Conservation (phyloP, 345 rosid genomes). For the Kandelia obovata region DNA sequence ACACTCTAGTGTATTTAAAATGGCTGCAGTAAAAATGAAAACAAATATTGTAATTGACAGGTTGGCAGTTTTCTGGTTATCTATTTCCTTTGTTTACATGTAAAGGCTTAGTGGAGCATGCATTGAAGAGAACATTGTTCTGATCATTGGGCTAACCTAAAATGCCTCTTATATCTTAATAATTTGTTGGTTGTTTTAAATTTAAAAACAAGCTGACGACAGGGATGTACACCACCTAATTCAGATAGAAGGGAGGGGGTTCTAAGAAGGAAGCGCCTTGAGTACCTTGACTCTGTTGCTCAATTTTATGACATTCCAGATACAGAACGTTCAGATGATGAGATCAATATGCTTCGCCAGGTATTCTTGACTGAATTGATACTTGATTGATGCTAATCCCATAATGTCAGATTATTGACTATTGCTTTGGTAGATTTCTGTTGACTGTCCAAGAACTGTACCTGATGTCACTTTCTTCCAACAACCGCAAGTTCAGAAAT, state of each 20-base stretch:
- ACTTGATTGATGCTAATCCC: slow-evolving; percentile 2
- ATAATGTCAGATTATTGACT: slow-evolving; percentile 10
- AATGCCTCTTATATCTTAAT: not conserved
- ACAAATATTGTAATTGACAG: too few relatives aligned
- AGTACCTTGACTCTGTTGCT: slow-evolving; percentile 90
- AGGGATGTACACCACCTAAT: slow-evolving; percentile 99
- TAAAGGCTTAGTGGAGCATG: too few relatives aligned
- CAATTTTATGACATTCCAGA: slow-evolving; percentile 94
- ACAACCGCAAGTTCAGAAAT: slow-evolving; percentile 91
- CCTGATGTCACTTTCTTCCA: slow-evolving; percentile 94
- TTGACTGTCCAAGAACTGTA: slow-evolving; percentile 98
- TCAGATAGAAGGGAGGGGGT: slow-evolving; percentile 99
- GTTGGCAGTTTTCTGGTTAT: too few relatives aligned
- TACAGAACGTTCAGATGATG: slow-evolving; percentile 97
- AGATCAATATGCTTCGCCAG: slow-evolving; percentile 97
- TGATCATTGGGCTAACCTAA: not conserved
- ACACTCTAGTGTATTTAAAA: too few relatives aligned
- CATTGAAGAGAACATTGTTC: not conserved
- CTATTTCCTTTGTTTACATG: too few relatives aligned
- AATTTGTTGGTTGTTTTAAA: slow-evolving; percentile 36
- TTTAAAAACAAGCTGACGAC: slow-evolving; percentile 83
- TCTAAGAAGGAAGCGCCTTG: slow-evolving; percentile 79
- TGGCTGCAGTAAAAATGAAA: too few relatives aligned
- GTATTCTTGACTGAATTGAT: slow-evolving; percentile 29
- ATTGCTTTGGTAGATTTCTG: slow-evolving; percentile 64